These are phyloP conservation scores for Plenodomus lindquistii DNA, from an alignment of 2,329 filamentous ascomycete species.

Conservation along the genomic window DNA sequence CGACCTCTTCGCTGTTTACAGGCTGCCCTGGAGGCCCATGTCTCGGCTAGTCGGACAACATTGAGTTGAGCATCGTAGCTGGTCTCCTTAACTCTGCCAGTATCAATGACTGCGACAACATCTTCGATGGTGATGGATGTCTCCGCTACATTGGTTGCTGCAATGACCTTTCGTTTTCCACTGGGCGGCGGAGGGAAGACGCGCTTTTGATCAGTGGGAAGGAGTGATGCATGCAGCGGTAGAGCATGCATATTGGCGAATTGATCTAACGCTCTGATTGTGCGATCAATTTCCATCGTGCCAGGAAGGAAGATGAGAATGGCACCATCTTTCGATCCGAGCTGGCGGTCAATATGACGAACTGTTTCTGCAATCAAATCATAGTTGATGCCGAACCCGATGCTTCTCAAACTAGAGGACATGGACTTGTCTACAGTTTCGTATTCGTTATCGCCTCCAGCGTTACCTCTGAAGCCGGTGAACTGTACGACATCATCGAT, in stretches of 20 bases:
- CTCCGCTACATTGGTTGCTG: slow-evolving; percentile 95
- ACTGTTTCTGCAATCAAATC: slow-evolving; percentile 81
- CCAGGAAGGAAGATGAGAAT: slow-evolving; percentile 96
- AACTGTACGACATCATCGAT: slow-evolving; percentile 83
- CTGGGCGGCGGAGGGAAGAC: slow-evolving; percentile 78
- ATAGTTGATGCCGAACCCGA: slow-evolving; percentile 86
- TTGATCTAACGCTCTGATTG: slow-evolving; percentile 68
- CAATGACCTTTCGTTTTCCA: slow-evolving; percentile 88
- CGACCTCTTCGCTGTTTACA: slow-evolving; percentile 93
- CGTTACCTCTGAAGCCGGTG: slow-evolving; percentile 67
- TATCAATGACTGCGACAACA: slow-evolving; percentile 94
- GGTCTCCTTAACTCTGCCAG: slow-evolving; percentile 93
- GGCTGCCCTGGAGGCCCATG: slow-evolving; percentile 90
- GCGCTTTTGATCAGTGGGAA: slow-evolving; percentile 82
- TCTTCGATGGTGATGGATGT: slow-evolving; percentile 99
- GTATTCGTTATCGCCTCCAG: slow-evolving; percentile 52
- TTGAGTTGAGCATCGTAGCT: slow-evolving; percentile 90
- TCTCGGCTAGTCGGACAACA: slow-evolving; percentile 92
- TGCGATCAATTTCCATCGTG: slow-evolving; percentile 85
- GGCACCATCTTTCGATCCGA: slow-evolving; percentile 75
- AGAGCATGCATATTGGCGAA: slow-evolving; percentile 74
- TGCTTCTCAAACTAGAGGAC: slow-evolving; percentile 47
- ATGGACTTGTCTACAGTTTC: slow-evolving; percentile 54
- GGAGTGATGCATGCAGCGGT: slow-evolving; percentile 87
- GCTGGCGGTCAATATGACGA: slow-evolving; percentile 75